Evolutionary conservation across 75 land plant species (phyloP), one percentile per base, ranked within the genome.

Genomic region (Selaginella moellendorffii): DNA sequence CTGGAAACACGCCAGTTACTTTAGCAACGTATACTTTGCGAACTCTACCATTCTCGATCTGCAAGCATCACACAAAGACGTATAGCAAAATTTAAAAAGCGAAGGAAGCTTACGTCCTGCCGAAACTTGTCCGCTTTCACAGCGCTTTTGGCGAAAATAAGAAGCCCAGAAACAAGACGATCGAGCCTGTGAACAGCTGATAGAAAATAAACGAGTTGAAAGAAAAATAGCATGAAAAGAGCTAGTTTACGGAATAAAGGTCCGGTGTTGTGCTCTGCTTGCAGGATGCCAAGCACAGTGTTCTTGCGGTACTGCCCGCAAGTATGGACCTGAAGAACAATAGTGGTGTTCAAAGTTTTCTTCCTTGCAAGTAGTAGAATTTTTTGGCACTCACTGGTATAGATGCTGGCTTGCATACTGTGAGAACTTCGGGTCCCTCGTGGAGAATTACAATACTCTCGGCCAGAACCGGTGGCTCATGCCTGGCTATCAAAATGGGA

Each of bases 311-410:
- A 92, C 59, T 92, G 98, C 24, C 98, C 98, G 80, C 98, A 92
- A 24, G 98, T 82, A 83, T 92, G 98, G 24, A 92, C 98, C 98
- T n/a, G n/a, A n/a, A n/a, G n/a, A n/a, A n/a, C n/a, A n/a, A n/a
- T n/a, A n/a, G n/a, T n/a, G n/a, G n/a, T n/a, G n/a, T n/a, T n/a
- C n/a, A n/a, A n/a, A n/a, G n/a, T n/a, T n/a, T n/a, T n/a, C n/a
- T 63, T 2, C 28, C 31, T 65, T 30, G 19, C 74, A 56, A 27
- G 9, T 36, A 36, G 61, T 21, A 2, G 25, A 36, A 36, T 14
- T 5, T 36, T 5, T 36, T n/a, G n/a, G 21, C 21, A 56, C 84
- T 85, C 76, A 92, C 98, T n/a, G 98, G 98, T 54, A 92, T 76
- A 75, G 98, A 88, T 52, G 98, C 76, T 23, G 98, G 98, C 65